phyloP scores from a whole-genome alignment of 208 protist species.

The Trypanosoma boissoni region DNA sequence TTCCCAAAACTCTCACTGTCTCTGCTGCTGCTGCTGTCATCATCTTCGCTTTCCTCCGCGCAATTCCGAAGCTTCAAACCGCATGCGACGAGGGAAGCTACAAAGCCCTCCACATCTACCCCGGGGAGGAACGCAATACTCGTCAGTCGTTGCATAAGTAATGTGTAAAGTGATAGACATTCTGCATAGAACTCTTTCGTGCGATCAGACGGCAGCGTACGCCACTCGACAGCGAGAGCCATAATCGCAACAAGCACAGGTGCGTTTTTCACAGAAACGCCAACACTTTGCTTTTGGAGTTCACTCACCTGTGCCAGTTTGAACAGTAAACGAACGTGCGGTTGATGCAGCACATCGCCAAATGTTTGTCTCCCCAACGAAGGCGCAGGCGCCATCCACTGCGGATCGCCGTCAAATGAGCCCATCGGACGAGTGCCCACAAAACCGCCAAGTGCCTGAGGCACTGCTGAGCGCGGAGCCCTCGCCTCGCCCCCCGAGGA shows the following conservation, averaged over 20 bases:
- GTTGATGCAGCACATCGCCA: slow-evolving; percentile 39
- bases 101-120: slow-evolving; percentile 67
- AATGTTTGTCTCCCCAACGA: not conserved
- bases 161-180: slow-evolving; percentile 30
- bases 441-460: no score
- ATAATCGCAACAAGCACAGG: slow-evolving; percentile 60
- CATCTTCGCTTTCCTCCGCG: slow-evolving; percentile 5
- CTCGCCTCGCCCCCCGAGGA: no score
- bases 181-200: slow-evolving; percentile 66
- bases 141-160: slow-evolving; percentile 17
- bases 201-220: slow-evolving; percentile 33
- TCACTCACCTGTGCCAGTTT: slow-evolving; percentile 58
- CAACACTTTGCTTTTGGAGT: slow-evolving; percentile 15
- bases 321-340: slow-evolving; percentile 59
- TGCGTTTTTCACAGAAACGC: slow-evolving; percentile 40
- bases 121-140: slow-evolving; percentile 37
- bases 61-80: slow-evolving; percentile 53
- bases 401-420: slow-evolving; percentile 1
- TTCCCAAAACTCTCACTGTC: slow-evolving; percentile 3
- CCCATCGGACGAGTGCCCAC: no score
- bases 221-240: slow-evolving; percentile 59
- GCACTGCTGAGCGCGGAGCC: no score
- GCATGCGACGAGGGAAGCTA: slow-evolving; percentile 70
- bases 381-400: not conserved
- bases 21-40: slow-evolving; percentile 11